Base-by-base conservation (phyloP, 169 alveolate genomes). In the Toxoplasma gondii region DNA sequence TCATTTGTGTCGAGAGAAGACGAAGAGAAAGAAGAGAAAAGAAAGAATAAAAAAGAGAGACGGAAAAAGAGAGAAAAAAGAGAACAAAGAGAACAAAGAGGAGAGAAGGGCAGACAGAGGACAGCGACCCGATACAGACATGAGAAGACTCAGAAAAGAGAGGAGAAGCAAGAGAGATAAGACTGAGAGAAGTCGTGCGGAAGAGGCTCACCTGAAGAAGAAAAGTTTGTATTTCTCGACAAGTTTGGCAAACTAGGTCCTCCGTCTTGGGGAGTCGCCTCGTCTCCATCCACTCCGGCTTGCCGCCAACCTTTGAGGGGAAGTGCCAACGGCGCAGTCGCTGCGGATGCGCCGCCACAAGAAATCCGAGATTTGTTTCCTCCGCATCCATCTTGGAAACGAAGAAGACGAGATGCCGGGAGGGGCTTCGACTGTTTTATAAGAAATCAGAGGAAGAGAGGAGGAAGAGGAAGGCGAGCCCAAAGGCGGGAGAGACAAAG, bases 221-320 rank as follows among this genome's bases (percentile, higher is more conserved):
- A 43, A 91, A 82, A 4, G 90, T 91, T 36, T 53, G 81, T 0
- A 86, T 86, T 36, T 91, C 88, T 36, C 38, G 27, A 58, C 94
- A 91, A 4, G 53, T 54, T 22, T n/a, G 36, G 90, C 94, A 91
- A 17, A 44, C n/a, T 41, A 91, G 49, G 43, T 74, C 44, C 17
- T 39, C 53, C 12, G 24, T 29, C 24, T 16, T 22, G 24, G 95
- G 97, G 69, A 94, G 96, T 80, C 70, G 93, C 38, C 93, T 91
- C 45, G 94, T 96, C 91, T 95, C 93, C 36, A 86, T 95, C 97
- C 97, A 96, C 34, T 94, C 96, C 12, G 97, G 97, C 54, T 53
- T 84, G 27, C 97, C 97, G 38, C 97, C 97, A 24, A 94, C 93
- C 41, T 96, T 96, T 74, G 97, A 96, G 7, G 97, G 97, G 83